Evolutionary conservation across 2,329 filamentous ascomycete genomes (phyloP), one percentile per base, ranked within the genome.

Genomic region (Colletotrichum theobromicola): DNA sequence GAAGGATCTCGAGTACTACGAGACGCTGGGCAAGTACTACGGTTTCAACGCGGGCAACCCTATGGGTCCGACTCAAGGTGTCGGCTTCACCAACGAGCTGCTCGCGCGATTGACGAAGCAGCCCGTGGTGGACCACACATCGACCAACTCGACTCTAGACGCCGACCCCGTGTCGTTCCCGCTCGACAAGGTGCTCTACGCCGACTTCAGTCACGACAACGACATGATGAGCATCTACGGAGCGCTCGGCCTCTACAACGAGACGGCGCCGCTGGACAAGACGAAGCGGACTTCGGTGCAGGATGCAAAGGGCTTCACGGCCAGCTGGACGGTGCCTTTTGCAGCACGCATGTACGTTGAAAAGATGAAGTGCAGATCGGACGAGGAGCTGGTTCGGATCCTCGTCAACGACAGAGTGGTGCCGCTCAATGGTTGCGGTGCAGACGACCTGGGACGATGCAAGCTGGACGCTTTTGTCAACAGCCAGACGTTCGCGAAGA

Each of bases 161-260:
- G 85, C 85, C 7, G 87, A 91, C 72, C 84, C 89, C 1, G 81
- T 83, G 8, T 96, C 94, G 0, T 98, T 98, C 79, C 95, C 96
- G 0, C 85, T 98, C 0, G 88, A 89, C 75, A 84, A 86, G 57
- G 85, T 85, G 13, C 84, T 98, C 2, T 98, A 97, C 80, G 95
- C 95, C 0, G 96, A 98, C 83, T 98, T 98, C 81, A 94, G 93
- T 76, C 96, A 98, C 83, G 96, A 98, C 84, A 98, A 97, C 82
- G 92, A 94, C 80, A 95, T 98, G 92, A 91, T 90, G 34, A 89
- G 90, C 9, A 91, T 97, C 8, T 94, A 94, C 80, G 92, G 91
- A 7, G 95, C 95, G 0, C 81, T 98, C 76, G 94, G 95, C 0
- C 85, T 98, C 30, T 98, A 95, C 84, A 94, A 95, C 77, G 84